Base-by-base conservation (phyloP, 805 yeast genomes). In the Candida multigemmis region DNA sequence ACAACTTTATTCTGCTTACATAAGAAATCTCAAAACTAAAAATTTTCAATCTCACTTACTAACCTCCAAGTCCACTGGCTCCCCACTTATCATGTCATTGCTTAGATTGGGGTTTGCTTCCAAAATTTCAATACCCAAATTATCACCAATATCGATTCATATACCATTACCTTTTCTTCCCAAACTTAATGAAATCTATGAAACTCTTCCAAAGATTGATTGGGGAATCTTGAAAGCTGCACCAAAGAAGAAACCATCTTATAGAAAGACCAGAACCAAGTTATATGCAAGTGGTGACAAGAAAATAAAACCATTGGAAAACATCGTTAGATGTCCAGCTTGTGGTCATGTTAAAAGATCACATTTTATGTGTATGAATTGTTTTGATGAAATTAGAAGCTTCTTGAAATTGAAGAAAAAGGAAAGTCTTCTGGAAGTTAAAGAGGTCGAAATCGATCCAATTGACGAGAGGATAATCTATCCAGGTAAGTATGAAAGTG, bases 261-360 rank as follows among this genome's bases (percentile, higher is more conserved):
- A 85, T 50, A 74, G 74, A 59, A 82, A 84, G 53, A 81, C 83
- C 46, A 77, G 96, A 54, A 78, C 73, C 49, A 75, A 87, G 58
- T 74, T 80, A 40, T 72, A 83, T 38, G 86, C 85, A 6, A 84
- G 89, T 4, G 93, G 83, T 7, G 68, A 74, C 32, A 89, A 85
- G 51, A 91, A 86, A 41, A 61, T 83, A 39, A 74, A 82, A 50
- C 76, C 77, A 26, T 65, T 82, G 37, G 71, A 76, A 30, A 78
- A 83, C 48, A 62, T 91, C 44, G 84, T 80, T 36, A 72, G 94
- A 50, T 89, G 98, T 50, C 96, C 97, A 3, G 79, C 95, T 0
- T 89, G 98, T 60, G 98, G 98, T 23, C 79, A 82, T 36, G 79
- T 74, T 42, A 91, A 89, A 58, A 70, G 96, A 46, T 75, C 91